Evolutionary conservation across 2,329 filamentous ascomycete species (phyloP).

Genomic region (Talaromyces sp.): DNA sequence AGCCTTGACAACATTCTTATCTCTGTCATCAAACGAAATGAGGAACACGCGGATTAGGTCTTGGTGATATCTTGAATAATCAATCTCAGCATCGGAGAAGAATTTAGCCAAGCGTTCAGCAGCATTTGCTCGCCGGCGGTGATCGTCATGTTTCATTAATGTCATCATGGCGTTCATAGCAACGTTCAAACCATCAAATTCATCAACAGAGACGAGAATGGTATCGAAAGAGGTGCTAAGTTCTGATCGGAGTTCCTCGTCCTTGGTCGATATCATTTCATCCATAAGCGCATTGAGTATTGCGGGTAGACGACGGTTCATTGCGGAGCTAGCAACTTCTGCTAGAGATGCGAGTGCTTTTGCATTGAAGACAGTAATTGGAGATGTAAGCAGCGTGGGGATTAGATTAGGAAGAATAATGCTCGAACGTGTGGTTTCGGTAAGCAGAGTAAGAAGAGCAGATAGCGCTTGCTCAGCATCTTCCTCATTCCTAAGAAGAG

Average conservation of each 20-base stretch:
- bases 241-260: constrained; percentile 70
- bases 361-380: constrained; percentile 92
- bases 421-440: constrained; percentile 88
- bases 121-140: constrained; percentile 74
- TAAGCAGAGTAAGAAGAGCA: constrained; percentile 88
- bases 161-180: constrained; percentile 90
- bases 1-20: constrained; percentile 78
- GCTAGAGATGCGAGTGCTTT: constrained; percentile 89
- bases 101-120: constrained; percentile 80
- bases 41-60: constrained; percentile 89
- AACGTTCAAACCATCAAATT: constrained; percentile 91
- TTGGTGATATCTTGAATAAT: constrained; percentile 94
- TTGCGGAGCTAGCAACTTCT: constrained; percentile 81
- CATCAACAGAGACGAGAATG: constrained; percentile 87
- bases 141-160: constrained; percentile 88
- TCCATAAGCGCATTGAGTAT: constrained; percentile 95
- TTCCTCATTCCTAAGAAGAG: constrained; percentile 77
- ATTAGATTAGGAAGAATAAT: constrained; percentile 96
- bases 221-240: constrained; percentile 80
- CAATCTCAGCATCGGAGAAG: constrained; percentile 74
- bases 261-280: constrained; percentile 71
- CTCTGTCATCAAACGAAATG: constrained; percentile 86
- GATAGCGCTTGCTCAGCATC: constrained; percentile 89
- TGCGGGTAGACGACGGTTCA: constrained; percentile 83
- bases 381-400: constrained; percentile 83